Base-by-base conservation (phyloP, 2,329 filamentous ascomycete species). In the Fusarium euwallaceae region DNA sequence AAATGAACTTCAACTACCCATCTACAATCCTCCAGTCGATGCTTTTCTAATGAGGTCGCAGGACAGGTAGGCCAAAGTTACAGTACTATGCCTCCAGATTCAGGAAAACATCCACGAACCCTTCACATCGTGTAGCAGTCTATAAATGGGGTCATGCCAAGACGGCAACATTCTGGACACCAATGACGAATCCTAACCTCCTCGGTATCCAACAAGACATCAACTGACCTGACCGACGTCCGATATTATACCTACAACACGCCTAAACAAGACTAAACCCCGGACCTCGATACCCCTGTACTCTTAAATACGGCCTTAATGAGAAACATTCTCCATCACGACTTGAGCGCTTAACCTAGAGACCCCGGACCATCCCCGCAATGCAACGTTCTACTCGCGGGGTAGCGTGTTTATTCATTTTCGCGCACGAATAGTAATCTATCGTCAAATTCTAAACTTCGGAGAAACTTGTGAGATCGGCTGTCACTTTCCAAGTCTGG, bases 391-490 rank as follows among this genome's bases (percentile, higher is more conserved):
- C 48, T 59, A 11, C n/a, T 22, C 41, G 71, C 41, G 71, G 71
- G 70, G 71, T 34, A 41, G 56, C 17, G 48, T 53, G 48, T 53
- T 7, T 14, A 29, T 4, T 22, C 0, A 14, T 27, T 24, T 24
- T 73, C 43, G 61, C 71, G 71, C 71, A 22, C 71, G 71, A 73
- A 73, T 73, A 64, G 29, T 37, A 61, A 34, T 6, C 5, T 6
- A 67, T 41, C 4, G 17, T 1, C 14, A 24, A 5, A 5, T 24
- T 27, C 1, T 7, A 37, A 4, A 10, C 6, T 14, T 43, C 6
- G 36, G 37, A 12, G 20, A 10, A 8, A 1, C 14, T 17, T 61
- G 6, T 20, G 17, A n/a, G 34, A 24, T 59, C 34, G 22, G 22
- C 20, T 29, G 36, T n/a, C 22, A 43, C 56, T 41, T 41, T 60